A percentile compares a stretch with the other conserved stretches of the same genome.
Conservation (phyloP, 768 basidiomycete genomes). For the Mycena leptocephala region DNA sequence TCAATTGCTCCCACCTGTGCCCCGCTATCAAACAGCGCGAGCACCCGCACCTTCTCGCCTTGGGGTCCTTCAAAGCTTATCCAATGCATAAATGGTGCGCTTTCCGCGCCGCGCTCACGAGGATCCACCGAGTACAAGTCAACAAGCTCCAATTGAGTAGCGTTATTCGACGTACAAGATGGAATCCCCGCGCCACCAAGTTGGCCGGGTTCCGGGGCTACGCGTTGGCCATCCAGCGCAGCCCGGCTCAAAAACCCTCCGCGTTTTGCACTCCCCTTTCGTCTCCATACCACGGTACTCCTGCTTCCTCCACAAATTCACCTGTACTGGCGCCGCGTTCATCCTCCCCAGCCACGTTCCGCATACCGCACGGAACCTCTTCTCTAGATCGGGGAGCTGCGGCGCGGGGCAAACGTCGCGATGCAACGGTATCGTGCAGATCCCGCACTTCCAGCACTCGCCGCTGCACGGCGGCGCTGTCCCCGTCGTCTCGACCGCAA, state of each 20-base stretch:
- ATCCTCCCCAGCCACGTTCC: not conserved
- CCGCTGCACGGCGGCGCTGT: not conserved
- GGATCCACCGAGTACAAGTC: constrained; percentile 17
- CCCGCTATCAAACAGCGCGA: constrained; percentile 44
- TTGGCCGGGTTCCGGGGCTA: constrained; percentile 1
- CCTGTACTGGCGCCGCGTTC: not conserved
- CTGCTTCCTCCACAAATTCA: not conserved
- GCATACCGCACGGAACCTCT: not conserved
- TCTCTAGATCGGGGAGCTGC: not conserved
- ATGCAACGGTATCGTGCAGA: not conserved
- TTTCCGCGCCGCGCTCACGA: not conserved
- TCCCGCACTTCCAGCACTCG: not conserved
- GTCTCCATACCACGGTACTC: not conserved
- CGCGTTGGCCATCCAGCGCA: not conserved
- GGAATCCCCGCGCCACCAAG: not conserved
- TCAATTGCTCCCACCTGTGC: constrained; percentile 42
- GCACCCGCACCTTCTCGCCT: constrained; percentile 28
- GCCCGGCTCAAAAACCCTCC: not conserved
- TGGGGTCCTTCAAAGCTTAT: constrained; percentile 28
- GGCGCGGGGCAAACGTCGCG: not conserved
- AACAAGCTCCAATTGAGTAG: not conserved
- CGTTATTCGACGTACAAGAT: not conserved
- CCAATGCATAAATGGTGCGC: constrained; percentile 38
- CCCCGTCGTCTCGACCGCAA: not conserved
- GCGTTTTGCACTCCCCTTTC: not conserved